These are phyloP conservation scores for Salix brachista DNA, from an alignment of 345 rosid genomes.

Conservation along the genomic window DNA sequence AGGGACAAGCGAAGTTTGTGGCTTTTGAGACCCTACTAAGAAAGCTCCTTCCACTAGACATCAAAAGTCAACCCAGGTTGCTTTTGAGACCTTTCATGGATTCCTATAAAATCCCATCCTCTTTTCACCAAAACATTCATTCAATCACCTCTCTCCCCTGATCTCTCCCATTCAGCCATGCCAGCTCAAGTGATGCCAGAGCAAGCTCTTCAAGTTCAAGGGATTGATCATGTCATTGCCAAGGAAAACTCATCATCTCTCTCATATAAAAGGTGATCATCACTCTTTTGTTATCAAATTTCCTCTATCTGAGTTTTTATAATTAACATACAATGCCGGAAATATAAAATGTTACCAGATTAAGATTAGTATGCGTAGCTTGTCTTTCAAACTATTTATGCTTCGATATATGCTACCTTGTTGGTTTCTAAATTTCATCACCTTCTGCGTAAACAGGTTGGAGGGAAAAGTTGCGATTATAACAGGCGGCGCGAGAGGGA, in stretches of 20 bases:
- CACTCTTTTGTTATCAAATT: too few relatives aligned
- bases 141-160: not conserved
- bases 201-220: not conserved
- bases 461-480: slow-evolving; percentile 5
- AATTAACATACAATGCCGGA: not conserved
- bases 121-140: not conserved
- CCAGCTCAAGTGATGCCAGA: not conserved
- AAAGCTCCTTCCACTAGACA: not conserved
- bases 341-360: not conserved
- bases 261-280: not conserved
- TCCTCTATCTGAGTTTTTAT: too few relatives aligned
- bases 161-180: not conserved
- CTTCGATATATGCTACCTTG: not conserved
- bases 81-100: not conserved
- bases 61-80: not conserved
- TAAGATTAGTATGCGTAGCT: not conserved
- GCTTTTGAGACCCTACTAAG: not conserved
- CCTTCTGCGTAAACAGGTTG: not conserved
- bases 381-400: too few relatives aligned
- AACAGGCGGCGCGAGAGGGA: slow-evolving; percentile 3
- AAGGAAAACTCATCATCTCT: not conserved
- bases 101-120: not conserved
- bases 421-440: not conserved
- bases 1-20: not conserved
- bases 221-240: not conserved